Evolutionary conservation across 2,329 filamentous ascomycete genomes (phyloP).

Genomic region (Calonectria naviculata): DNA sequence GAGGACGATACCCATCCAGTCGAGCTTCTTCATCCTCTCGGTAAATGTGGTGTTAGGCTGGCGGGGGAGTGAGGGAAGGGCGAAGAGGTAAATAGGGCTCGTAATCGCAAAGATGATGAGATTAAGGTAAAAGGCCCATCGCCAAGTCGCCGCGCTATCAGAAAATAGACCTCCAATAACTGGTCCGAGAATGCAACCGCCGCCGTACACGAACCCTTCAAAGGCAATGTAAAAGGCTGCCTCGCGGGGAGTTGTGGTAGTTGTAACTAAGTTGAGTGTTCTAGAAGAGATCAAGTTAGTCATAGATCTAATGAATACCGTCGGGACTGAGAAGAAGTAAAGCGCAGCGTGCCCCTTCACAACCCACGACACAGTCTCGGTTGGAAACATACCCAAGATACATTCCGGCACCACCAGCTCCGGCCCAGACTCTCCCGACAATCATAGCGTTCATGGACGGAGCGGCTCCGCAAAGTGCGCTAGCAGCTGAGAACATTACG

Average conservation of each 20-base stretch:
- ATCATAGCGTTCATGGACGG: conserved; percentile 58
- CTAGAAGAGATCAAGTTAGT: not conserved
- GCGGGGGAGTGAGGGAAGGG: conserved; percentile 40
- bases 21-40: conserved; percentile 50
- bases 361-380: not conserved
- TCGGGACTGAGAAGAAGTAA: not conserved
- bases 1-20: conserved; percentile 58
- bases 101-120: conserved; percentile 55
- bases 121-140: conserved; percentile 64
- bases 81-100: conserved; percentile 43
- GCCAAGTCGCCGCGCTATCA: conserved; percentile 52
- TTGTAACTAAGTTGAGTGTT: conserved; percentile 26
- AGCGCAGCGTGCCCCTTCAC: no score
- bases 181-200: conserved; percentile 55
- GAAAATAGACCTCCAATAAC: conserved; percentile 54
- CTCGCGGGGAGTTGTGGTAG: conserved; percentile 30
- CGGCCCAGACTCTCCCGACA: conserved; percentile 55
- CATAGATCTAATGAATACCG: not conserved
- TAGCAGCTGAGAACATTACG: conserved; percentile 42
- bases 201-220: conserved; percentile 48
- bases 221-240: conserved; percentile 41
- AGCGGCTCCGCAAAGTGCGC: conserved; percentile 54
- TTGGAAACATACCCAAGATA: conserved; percentile 28
- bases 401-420: conserved; percentile 49
- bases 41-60: conserved; percentile 32